Evolutionary conservation across 2,329 filamentous ascomycete species (phyloP).

Genomic region (Pseudonectria buxi): DNA sequence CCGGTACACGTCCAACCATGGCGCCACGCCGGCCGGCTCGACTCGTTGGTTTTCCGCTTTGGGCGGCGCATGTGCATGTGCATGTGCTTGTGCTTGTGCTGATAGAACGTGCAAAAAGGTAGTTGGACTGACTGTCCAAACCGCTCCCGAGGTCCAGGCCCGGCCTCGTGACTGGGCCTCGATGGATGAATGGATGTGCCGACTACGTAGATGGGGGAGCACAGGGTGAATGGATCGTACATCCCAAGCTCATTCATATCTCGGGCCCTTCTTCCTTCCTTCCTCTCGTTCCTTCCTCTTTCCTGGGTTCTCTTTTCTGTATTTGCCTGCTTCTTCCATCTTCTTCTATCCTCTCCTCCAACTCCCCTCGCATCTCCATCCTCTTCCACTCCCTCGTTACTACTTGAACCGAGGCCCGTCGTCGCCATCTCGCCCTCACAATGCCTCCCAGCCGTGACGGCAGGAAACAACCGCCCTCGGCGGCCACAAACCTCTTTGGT

Average conservation of each 20-base stretch:
- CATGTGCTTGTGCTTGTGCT: no score
- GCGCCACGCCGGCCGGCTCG: no score
- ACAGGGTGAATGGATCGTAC: no score
- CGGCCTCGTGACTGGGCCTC: no score
- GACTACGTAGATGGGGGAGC: no score
- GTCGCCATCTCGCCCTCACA: conserved; percentile 8
- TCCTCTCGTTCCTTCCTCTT: conserved; percentile 4
- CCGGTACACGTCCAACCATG: no score
- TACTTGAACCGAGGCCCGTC: conserved; percentile 1
- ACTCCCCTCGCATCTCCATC: background rate
- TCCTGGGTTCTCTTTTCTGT: conserved; percentile 3
- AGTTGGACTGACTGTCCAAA: no score
- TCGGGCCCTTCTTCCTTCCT: conserved; percentile 2
- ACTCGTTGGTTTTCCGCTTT: no score
- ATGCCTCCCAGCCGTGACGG: conserved; percentile 29
- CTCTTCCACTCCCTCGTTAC: conserved; percentile 2
- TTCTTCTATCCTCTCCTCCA: conserved; percentile 13
- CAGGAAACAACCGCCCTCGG: conserved; percentile 71
- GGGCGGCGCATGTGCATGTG: no score
- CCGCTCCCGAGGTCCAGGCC: no score
- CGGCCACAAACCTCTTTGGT: conserved; percentile 89
- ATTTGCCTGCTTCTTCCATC: conserved; percentile 9
- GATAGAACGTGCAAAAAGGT: no score
- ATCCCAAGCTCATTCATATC: conserved; percentile 3
- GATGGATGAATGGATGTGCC: no score